Base-by-base conservation (phyloP, 352 stramenopile species). In the Pseudoperonospora humuli region DNA sequence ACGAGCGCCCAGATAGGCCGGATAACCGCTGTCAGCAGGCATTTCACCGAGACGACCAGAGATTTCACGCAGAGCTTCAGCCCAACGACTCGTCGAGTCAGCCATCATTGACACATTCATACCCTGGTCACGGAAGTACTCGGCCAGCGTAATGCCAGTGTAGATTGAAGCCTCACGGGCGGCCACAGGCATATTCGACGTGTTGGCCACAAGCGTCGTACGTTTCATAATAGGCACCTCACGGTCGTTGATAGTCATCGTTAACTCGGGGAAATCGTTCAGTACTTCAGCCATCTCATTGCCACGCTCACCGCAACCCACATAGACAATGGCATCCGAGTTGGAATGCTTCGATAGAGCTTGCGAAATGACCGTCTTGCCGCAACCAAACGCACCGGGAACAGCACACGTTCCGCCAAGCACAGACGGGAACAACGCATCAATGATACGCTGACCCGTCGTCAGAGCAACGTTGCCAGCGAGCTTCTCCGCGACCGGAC, bases 61-160 rank as follows among this genome's bases (percentile, higher is more conserved):
- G 54, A 99, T 99, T 84, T 99, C 97, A 89, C 97, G 95, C 73
- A 99, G 75, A 27, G 96, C 97, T 61, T 99, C 97, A 45, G 97
- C 96, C 97, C 97, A 99, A 68, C 97, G 96, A 67, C 91, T 98
- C 17, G 97, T 99, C 23, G 94, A 98, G 77, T 99, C 97, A 37
- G 96, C 97, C 97, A 99, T 99, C 96, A 99, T 99, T 29, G 95
- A 97, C 57, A 99, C 96, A 64, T 99, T 98, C 93, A 98, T 98
- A 26, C 78, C 81, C 50, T 93, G 81, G 77, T 99, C 97, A 70
- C 96, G 88, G 79, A 98, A 99, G 75, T 99, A 99, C 71, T 99
- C 95, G 36, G 96, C 93, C 29, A 99, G 76, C 33, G 96, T 99
- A 55, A 99, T 99, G 37, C 90, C 87, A 34, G 97, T 99, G 84